Evolutionary conservation across 2,329 filamentous ascomycete genomes (phyloP).

Genomic region (Exophiala mesophila): DNA sequence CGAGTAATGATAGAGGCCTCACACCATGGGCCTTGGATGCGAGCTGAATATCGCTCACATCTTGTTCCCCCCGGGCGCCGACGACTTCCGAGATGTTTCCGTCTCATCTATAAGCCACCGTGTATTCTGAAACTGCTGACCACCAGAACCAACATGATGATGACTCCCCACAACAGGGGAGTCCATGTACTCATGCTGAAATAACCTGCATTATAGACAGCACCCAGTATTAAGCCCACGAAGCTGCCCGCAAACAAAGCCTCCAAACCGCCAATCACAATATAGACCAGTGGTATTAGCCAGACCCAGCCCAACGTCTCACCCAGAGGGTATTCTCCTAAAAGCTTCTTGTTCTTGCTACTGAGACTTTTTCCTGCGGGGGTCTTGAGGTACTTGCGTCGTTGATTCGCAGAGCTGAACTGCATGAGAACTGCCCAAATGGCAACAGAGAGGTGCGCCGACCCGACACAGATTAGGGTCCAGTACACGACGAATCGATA

Average conservation of each 20-base stretch:
- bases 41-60: no score
- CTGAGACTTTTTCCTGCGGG: slow-evolving; percentile 14
- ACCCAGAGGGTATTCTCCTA: slow-evolving; percentile 23
- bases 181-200: slow-evolving; percentile 95
- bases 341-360: slow-evolving; percentile 22
- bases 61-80: no score
- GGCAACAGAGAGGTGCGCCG: slow-evolving; percentile 69
- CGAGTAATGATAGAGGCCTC: no score
- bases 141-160: slow-evolving; percentile 76
- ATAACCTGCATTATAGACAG: slow-evolving; percentile 74
- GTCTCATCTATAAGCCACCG: slow-evolving; percentile 76
- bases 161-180: slow-evolving; percentile 79
- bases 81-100: no score
- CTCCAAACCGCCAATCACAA: slow-evolving; percentile 67
- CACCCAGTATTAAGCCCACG: slow-evolving; percentile 71
- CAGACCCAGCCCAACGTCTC: slow-evolving; percentile 48
- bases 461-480: slow-evolving; percentile 74
- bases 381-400: slow-evolving; percentile 18
- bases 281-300: slow-evolving; percentile 67
- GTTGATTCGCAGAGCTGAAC: slow-evolving; percentile 18
- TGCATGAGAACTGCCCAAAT: slow-evolving; percentile 69
- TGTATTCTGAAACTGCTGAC: slow-evolving; percentile 91
- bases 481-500: slow-evolving; percentile 84
- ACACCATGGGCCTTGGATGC: no score
- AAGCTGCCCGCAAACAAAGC: slow-evolving; percentile 75